phyloP scores from a whole-genome alignment of 1,284 basidiomycete species.

The Cryptococcus hybrid region DNA sequence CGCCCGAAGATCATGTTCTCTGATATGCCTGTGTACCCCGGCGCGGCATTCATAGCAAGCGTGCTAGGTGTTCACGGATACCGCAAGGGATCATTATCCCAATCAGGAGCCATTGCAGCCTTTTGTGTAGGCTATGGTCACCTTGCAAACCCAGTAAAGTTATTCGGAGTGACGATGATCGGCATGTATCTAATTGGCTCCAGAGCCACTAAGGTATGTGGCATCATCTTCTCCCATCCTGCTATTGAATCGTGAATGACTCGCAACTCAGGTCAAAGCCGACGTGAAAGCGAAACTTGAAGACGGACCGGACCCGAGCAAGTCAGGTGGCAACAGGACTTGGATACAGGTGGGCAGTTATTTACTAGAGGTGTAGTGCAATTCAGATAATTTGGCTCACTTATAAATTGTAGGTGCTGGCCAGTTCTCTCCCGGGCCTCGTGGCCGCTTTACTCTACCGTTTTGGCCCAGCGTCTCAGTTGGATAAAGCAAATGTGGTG shows the following conservation, averaged over 20 bases:
- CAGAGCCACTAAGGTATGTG: conserved; percentile 79
- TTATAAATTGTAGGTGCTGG: conserved; percentile 55
- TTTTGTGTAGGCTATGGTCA: conserved; percentile 63
- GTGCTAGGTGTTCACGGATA: conserved; percentile 57
- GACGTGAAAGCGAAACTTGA: conserved; percentile 69
- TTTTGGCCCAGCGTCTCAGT: conserved; percentile 44
- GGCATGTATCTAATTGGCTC: conserved; percentile 80
- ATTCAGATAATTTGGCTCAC: not conserved
- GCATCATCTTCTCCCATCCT: conserved; percentile 40
- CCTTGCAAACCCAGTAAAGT: conserved; percentile 45
- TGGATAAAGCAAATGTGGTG: conserved; percentile 29
- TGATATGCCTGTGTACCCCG: conserved; percentile 25
- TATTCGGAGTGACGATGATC: conserved; percentile 70
- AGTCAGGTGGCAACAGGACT: conserved; percentile 62
- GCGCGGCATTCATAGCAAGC: conserved; percentile 53
- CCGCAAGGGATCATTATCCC: conserved; percentile 51
- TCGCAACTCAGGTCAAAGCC: conserved; percentile 49
- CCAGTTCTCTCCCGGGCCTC: conserved; percentile 71
- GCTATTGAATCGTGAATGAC: not conserved
- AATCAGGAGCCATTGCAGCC: conserved; percentile 62
- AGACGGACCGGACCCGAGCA: conserved; percentile 65
- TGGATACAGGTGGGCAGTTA: conserved; percentile 62
- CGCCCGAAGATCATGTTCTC: not conserved
- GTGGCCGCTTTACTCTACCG: conserved; percentile 64
- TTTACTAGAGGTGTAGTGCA: not conserved